These are phyloP conservation scores for Ophiosphaerella korrae DNA, from an alignment of 2,329 filamentous ascomycete species.

Conservation along the genomic window DNA sequence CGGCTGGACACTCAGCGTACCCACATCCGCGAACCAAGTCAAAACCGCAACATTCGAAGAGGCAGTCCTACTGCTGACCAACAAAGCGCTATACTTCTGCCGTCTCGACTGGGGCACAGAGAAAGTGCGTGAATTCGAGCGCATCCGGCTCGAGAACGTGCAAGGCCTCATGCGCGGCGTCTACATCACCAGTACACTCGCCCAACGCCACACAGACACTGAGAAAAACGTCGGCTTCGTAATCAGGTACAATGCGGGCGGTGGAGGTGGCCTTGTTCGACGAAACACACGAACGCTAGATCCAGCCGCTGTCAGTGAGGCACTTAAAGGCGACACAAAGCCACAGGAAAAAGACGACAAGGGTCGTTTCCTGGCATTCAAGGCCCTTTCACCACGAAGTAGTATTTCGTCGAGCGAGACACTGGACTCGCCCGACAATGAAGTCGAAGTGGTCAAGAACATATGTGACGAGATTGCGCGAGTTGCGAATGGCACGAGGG, in stretches of 20 bases:
- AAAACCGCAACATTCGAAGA: conserved; percentile 81
- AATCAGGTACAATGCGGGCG: conserved; percentile 74
- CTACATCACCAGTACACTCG: conserved; percentile 89
- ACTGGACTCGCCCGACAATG: conserved; percentile 46
- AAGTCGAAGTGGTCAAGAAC: conserved; percentile 62
- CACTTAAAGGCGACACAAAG: conserved; percentile 16
- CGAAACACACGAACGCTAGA: conserved; percentile 84
- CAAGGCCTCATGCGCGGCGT: conserved; percentile 76
- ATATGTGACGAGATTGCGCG: conserved; percentile 80
- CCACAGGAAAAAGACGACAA: conserved; percentile 25
- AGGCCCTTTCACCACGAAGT: conserved; percentile 58
- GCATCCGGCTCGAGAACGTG: conserved; percentile 77
- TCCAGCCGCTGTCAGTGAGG: conserved; percentile 46
- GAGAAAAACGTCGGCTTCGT: conserved; percentile 82
- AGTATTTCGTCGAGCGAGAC: conserved; percentile 37
- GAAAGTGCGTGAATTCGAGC: conserved; percentile 90
- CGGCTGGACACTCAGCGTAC: conserved; percentile 87
- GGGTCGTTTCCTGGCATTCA: conserved; percentile 58
- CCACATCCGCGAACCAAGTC: conserved; percentile 69
- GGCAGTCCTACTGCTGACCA: conserved; percentile 83
- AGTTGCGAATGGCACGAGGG: conserved; percentile 58
- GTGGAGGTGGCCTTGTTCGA: conserved; percentile 71
- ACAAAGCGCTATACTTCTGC: conserved; percentile 84
- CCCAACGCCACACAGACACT: conserved; percentile 76
- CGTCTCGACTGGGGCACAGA: conserved; percentile 94